These are phyloP conservation scores for Eucalyptus fibrosa DNA, from an alignment of 345 rosid species.

Conservation along the genomic window DNA sequence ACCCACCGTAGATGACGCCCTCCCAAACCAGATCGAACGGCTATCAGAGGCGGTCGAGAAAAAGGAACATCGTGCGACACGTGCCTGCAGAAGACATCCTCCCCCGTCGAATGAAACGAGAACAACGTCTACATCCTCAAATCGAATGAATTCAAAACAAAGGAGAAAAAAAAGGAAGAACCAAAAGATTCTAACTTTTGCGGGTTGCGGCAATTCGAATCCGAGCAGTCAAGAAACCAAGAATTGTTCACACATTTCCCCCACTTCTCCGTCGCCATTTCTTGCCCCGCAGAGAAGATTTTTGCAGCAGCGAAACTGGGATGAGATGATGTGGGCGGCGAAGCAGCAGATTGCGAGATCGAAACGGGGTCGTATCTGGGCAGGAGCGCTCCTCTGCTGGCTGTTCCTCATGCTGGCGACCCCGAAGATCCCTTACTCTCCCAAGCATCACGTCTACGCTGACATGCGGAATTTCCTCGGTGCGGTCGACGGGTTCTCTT, in stretches of 20 bases:
- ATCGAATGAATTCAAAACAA: not conserved
- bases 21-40: not conserved
- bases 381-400: constrained; percentile 45
- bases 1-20: not conserved
- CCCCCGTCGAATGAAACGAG: not conserved
- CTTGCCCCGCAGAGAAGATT: not conserved
- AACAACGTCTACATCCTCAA: not conserved
- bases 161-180: not conserved
- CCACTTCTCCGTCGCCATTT: not conserved
- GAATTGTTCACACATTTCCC: not conserved
- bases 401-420: constrained; percentile 46
- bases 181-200: not conserved
- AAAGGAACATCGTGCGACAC: not conserved
- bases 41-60: not conserved
- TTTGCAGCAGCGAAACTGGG: not conserved
- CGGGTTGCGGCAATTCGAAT: not conserved
- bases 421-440: constrained; percentile 53
- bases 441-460: constrained; percentile 37
- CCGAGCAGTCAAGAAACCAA: not conserved
- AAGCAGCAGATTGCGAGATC: constrained; percentile 39
- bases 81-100: not conserved
- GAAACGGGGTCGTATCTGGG: constrained; percentile 26
- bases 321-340: constrained; percentile 24
- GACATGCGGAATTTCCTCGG: constrained; percentile 87
- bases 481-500: not conserved